phyloP scores from a whole-genome alignment of 1,139 yeast genomes.

The Meyerozyma carpophila region DNA sequence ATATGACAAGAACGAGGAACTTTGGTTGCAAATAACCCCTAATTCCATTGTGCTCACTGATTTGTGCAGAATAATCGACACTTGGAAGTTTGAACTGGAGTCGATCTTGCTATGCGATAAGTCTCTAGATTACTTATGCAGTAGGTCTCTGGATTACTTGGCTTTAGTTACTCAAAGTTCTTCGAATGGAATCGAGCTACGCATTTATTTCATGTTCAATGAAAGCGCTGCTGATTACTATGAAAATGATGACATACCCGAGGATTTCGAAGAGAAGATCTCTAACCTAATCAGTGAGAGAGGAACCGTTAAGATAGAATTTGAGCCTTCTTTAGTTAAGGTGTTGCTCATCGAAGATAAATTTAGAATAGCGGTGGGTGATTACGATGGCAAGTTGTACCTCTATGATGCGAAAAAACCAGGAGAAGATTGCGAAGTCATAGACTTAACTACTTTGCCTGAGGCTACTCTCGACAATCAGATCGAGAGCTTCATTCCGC shows the following conservation, averaged over 20 bases:
- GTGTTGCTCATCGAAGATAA: conserved; percentile 4
- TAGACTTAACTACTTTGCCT: conserved; percentile 3
- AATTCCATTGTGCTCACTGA: conserved; percentile 8
- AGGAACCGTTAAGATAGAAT: conserved; percentile 2
- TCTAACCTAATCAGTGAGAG: not conserved
- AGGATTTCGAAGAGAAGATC: not conserved
- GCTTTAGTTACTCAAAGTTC: not conserved
- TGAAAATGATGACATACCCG: no score
- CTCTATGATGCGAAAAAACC: conserved; percentile 4
- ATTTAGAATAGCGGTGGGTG: conserved; percentile 12
- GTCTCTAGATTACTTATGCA: conserved; percentile 1
- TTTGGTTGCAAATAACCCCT: conserved; percentile 9
- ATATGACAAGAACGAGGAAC: conserved; percentile 4
- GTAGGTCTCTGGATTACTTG: not conserved
- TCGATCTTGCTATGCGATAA: conserved; percentile 2
- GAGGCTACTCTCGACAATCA: conserved; percentile 4
- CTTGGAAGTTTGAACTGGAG: conserved; percentile 1
- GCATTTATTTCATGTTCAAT: conserved; percentile 5
- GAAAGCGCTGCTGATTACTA: not conserved
- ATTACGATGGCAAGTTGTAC: conserved; percentile 15
- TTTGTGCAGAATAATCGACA: conserved; percentile 4
- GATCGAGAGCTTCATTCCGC: conserved; percentile 11
- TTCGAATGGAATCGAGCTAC: not conserved
- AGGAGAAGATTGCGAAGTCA: conserved; percentile 2
- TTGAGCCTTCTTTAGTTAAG: conserved; percentile 17